Conservation (phyloP, 2,329 filamentous ascomycete species). For the Hypoxylon sp. region DNA sequence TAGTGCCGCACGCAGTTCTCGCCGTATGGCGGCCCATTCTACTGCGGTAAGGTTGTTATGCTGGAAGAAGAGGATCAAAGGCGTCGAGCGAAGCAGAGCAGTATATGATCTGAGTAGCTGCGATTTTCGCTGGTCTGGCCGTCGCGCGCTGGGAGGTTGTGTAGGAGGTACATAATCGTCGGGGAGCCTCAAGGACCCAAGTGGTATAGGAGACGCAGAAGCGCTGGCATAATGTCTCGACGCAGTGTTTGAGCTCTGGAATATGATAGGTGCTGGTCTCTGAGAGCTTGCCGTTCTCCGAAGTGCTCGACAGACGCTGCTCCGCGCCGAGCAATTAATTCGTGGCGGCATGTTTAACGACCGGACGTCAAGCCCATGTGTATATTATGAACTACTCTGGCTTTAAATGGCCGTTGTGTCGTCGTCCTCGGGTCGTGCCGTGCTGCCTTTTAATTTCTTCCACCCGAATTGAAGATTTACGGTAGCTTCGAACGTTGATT, state of each 20-base stretch:
- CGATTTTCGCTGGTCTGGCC: slow-evolving; percentile 88
- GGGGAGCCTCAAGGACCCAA: slow-evolving; percentile 56
- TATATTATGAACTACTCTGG: slow-evolving; percentile 2
- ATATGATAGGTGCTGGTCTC: slow-evolving; percentile 34
- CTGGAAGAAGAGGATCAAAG: slow-evolving; percentile 87
- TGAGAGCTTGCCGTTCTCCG: slow-evolving; percentile 41
- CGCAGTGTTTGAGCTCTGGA: slow-evolving; percentile 39
- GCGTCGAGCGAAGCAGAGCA: slow-evolving; percentile 86
- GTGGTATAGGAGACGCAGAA: slow-evolving; percentile 40
- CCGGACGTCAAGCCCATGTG: neutral
- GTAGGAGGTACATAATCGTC: slow-evolving; percentile 72
- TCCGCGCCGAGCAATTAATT: slow-evolving; percentile 48
- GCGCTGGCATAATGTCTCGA: slow-evolving; percentile 52
- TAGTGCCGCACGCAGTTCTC: slow-evolving; percentile 73
- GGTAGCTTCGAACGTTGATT: slow-evolving; percentile 35
- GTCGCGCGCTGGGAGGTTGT: slow-evolving; percentile 90
- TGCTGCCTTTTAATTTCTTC: slow-evolving; percentile 9
- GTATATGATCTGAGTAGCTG: slow-evolving; percentile 90
- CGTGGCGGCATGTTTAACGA: slow-evolving; percentile 47
- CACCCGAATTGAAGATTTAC: slow-evolving; percentile 26
- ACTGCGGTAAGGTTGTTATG: slow-evolving; percentile 78
- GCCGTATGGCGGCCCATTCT: slow-evolving; percentile 81
- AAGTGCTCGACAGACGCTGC: slow-evolving; percentile 46
- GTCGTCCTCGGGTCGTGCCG: neutral
- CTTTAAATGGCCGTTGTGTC: neutral